Base-by-base conservation (phyloP, 345 rosid species). In the Arabidopsis arenosa region DNA sequence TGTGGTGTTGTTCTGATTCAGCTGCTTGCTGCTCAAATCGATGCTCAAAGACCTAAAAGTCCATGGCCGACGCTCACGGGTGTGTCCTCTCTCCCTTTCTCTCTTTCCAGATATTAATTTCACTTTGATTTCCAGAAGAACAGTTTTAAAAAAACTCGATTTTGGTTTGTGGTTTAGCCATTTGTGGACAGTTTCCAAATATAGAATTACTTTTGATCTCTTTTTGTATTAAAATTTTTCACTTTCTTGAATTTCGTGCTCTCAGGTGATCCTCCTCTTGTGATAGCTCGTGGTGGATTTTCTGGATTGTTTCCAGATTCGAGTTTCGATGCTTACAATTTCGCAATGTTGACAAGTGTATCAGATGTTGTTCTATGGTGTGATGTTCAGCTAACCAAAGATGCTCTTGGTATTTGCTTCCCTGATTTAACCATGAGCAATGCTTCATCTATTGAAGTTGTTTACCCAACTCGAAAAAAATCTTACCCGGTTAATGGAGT, bases 301-400 rank as follows among this genome's bases (percentile, higher is more conserved):
- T 92, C 97, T 0, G 99, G 99, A 61, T 10, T 95, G 60, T 80
- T 92, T 59, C 88, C 97, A 1, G 91, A 88, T 80, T 92, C 96
- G 21, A 92, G 96, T 80, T 2, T 0, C 0, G 28, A 0, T 5
- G 93, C 97, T 62, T 95, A 88, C 76, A 30, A 1, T 37, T 75
- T 87, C 17, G 88, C 93, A n/a, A 0, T 54, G 10, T 0, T 3
- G 2, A 59, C 82, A 10, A 79, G 97, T 79, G 66, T 76, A 6
- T 7, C 68, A 0, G 47, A 73, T 80, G 73, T 70, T 26, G 64
- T 77, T 48, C 75, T 80, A 3, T 92, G 89, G 96, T 95, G 99
- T 83, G 96, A 95, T 79, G 86, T 95, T 67, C 99, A 95, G 74
- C 81, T 95, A 48, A 92, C 96, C 41, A 92, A 90, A 81, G 99